A percentile compares a stretch with the other conserved stretches of the same genome.
These are phyloP conservation scores for Larix kaempferi DNA, from an alignment of 75 land plant species.

Conservation along the genomic window DNA sequence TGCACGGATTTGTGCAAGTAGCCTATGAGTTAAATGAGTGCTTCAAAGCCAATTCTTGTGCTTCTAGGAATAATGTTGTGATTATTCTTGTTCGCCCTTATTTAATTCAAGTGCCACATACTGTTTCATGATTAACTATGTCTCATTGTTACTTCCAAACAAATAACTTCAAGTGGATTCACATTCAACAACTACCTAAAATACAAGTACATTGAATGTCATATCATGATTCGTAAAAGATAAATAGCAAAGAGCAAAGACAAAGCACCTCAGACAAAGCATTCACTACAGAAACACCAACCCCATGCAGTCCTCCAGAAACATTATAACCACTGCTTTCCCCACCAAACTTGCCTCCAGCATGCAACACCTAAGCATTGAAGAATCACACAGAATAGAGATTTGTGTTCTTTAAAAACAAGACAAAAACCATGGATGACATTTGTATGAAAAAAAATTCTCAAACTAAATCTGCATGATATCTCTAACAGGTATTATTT, in stretches of 20 bases:
- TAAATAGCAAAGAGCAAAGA: not conserved
- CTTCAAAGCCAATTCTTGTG: no score
- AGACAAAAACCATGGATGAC: not conserved
- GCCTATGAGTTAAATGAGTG: no score
- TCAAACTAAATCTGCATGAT: not conserved
- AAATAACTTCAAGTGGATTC: no score
- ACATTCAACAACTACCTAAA: no score
- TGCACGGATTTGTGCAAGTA: no score
- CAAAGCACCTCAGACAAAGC: constrained; percentile 87
- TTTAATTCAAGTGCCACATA: no score
- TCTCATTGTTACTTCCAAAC: no score
- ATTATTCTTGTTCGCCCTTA: no score
- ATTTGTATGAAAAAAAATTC: not conserved
- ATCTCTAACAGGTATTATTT: no score
- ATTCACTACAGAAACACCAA: constrained; percentile 98
- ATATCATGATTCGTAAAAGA: not conserved
- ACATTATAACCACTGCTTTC: constrained; percentile 95
- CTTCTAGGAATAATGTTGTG: no score
- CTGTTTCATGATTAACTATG: no score
- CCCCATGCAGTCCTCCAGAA: constrained; percentile 98
- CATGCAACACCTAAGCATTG: constrained; percentile 80
- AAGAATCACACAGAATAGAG: not conserved
- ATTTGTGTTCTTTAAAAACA: not conserved
- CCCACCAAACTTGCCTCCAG: constrained; percentile 99
- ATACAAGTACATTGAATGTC: no score